Conservation (phyloP, 192 early-diverging fungal genomes). For the Tieghemiomyces parasiticus region DNA sequence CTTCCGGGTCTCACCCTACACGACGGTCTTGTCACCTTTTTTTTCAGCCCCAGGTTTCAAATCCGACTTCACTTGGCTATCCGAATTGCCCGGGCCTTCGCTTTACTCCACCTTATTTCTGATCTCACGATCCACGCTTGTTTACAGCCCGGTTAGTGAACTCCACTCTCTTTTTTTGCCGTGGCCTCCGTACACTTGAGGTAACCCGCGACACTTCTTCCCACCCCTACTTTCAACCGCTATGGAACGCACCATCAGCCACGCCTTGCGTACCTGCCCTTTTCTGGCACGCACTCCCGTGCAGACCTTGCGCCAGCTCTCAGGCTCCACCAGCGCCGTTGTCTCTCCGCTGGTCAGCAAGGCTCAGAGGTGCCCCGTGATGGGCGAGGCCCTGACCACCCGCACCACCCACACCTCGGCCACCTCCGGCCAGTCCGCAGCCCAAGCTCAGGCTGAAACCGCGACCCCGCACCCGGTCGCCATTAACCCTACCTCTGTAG, state of each 20-base stretch:
- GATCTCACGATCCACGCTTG: background rate
- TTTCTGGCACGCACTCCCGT: slow-evolving; percentile 4
- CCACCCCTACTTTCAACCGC: background rate
- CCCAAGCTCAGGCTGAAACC: background rate
- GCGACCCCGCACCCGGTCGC: background rate
- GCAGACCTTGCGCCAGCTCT: slow-evolving; percentile 5
- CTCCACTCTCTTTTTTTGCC: background rate
- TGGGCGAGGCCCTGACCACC: background rate
- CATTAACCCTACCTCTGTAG: background rate
- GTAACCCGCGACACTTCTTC: too few relatives aligned
- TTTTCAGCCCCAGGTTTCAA: too few relatives aligned
- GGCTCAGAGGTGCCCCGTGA: slow-evolving; percentile 18
- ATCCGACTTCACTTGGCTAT: too few relatives aligned
- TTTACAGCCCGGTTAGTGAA: background rate
- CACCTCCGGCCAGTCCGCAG: background rate
- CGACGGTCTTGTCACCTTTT: too few relatives aligned
- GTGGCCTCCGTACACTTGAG: background rate
- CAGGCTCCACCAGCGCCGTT: slow-evolving; percentile 4
- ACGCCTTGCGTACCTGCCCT: background rate
- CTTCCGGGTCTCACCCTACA: too few relatives aligned
- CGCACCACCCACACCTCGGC: background rate
- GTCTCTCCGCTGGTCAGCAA: slow-evolving; percentile 27
- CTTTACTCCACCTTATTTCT: background rate
- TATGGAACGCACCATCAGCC: background rate
- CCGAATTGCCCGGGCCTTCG: too few relatives aligned